Evolutionary conservation across 1,139 yeast species (phyloP), one percentile per base, ranked within the genome.

Genomic region (Candida smagusa): DNA sequence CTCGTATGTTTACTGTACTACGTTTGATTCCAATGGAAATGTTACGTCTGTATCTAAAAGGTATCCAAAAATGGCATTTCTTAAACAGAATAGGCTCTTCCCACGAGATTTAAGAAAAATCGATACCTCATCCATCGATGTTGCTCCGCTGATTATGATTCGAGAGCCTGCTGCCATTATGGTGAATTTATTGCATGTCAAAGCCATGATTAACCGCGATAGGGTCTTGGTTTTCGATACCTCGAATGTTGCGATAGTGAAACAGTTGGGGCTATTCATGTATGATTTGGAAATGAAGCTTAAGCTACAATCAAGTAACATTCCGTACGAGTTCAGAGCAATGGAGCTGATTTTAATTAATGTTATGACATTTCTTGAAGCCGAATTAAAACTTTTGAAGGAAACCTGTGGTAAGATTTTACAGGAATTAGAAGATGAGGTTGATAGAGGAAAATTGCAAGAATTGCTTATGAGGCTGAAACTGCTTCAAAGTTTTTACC

Each of bases 21-120:
- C 85, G 0, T 84, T 92, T 52, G 94, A 90, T 55, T 52, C 61
- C 7, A 63, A 72, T 11, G 98, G 98, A 1, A 74, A 78, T 40
- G 84, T 86, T 33, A 68, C 77, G 1, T 84, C 83, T 5, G 87
- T 86, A 2, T 80, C 94, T 0, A 80, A 87, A 36, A 86, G 82
- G 50, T 83, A 79, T 51, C 89, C 87, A 40, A 83, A 88, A 54
- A 78, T 84, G 65, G 78, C 80, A 44, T 77, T 94, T 41, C 66
- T 94, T 11, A 73, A 79, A 41, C 81, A 84, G 44, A 88, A 87
- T 53, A 85, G 85, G 25, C 62, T 88, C 29, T 74, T 82, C 34
- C 95, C 96, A 0, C 72, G 96, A 47, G 96, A 88, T 57, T 65
- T 88, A 37, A 65, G 96, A 4, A 88, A 87, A 52, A 83, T 94